These are phyloP conservation scores for Crepidotus variabilis DNA, from an alignment of 768 basidiomycete species.

Conservation along the genomic window DNA sequence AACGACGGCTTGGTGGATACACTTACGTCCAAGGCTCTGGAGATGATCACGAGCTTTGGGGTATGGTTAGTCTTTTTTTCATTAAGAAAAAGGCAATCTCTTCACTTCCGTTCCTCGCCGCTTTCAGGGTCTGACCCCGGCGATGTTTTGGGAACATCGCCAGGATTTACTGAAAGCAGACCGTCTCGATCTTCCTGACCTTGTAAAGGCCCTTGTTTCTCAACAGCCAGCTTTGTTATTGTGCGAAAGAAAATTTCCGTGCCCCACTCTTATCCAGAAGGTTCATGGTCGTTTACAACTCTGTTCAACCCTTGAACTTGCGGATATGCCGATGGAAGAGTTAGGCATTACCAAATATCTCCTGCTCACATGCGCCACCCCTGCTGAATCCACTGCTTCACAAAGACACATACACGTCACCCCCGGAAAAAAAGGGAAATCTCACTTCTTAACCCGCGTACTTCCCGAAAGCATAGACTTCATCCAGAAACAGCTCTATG, in stretches of 20 bases:
- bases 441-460: constrained; percentile 32
- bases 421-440: constrained; percentile 52
- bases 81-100: too few relatives aligned
- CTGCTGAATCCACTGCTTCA: not conserved
- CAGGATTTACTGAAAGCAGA: constrained; percentile 40
- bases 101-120: not conserved
- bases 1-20: constrained; percentile 66
- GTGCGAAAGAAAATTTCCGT: not conserved
- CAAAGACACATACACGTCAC: constrained; percentile 7
- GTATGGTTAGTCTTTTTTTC: constrained; percentile 42
- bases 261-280: constrained; percentile 27
- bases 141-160: constrained; percentile 64
- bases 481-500: constrained; percentile 34
- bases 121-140: constrained; percentile 68
- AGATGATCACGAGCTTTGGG: constrained; percentile 93
- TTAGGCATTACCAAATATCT: constrained; percentile 7
- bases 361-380: constrained; percentile 7
- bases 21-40: constrained; percentile 92
- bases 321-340: not conserved
- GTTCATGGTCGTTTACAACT: constrained; percentile 41
- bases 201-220: constrained; percentile 33
- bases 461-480: constrained; percentile 50
- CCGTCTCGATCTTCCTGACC: constrained; percentile 44
- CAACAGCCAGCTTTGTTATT: not conserved
- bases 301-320: constrained; percentile 25